These are phyloP conservation scores for Nidularia sp. DNA, from an alignment of 768 basidiomycete species.

Conservation along the genomic window DNA sequence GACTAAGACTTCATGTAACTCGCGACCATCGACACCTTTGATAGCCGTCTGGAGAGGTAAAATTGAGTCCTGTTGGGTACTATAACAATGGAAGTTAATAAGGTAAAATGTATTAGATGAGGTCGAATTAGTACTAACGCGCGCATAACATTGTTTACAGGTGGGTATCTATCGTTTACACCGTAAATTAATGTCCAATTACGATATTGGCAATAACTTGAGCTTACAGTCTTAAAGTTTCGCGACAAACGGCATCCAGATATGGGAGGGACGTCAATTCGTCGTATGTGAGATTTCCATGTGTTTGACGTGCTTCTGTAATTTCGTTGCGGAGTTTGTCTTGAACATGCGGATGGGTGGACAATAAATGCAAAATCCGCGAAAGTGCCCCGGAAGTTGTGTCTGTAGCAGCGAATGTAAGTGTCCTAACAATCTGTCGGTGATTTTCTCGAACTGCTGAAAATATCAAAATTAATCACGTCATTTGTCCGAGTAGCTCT, in stretches of 20 bases:
- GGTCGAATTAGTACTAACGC: constrained; percentile 6
- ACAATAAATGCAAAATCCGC: constrained; percentile 28
- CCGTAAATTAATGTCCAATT: neutral
- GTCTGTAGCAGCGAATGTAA: constrained; percentile 38
- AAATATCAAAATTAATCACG: constrained; percentile 10
- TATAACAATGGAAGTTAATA: constrained; percentile 8
- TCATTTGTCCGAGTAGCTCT: constrained; percentile 30
- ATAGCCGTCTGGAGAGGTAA: constrained; percentile 39
- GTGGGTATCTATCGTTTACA: constrained; percentile 10
- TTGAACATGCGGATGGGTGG: constrained; percentile 22
- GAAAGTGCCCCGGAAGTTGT: constrained; percentile 38
- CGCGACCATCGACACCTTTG: constrained; percentile 26
- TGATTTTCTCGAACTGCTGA: neutral
- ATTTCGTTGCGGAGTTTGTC: constrained; percentile 33
- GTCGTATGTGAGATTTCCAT: constrained; percentile 28
- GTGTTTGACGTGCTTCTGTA: constrained; percentile 11
- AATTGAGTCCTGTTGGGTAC: constrained; percentile 27
- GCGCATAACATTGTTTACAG: constrained; percentile 7
- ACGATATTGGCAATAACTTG: neutral
- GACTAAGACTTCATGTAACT: constrained; percentile 30
- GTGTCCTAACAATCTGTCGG: constrained; percentile 7
- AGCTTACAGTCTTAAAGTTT: constrained; percentile 34
- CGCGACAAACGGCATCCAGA: constrained; percentile 31
- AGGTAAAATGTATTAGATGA: neutral
- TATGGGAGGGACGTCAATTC: constrained; percentile 27